Evolutionary conservation across 2,329 filamentous ascomycete genomes (phyloP), one percentile per base, ranked within the genome.

Genomic region (Penicillium occitanis): DNA sequence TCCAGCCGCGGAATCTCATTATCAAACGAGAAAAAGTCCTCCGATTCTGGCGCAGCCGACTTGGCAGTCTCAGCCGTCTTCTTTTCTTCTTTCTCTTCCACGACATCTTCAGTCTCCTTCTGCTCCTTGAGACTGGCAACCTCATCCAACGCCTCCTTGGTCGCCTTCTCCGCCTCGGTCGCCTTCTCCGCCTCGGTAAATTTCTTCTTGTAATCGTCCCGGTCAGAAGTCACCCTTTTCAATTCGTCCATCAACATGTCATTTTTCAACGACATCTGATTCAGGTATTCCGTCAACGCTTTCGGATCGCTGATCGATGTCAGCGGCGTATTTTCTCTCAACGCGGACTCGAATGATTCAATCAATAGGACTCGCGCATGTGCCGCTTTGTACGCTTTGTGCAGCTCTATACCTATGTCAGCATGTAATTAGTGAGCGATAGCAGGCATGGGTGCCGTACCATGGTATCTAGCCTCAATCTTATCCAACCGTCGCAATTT

Each of bases 221-320:
- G 90, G 74, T 98, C 93, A 3, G 86, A 85, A 0, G 92, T 90
- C 0, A 98, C 88, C 13, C 92, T 86, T 80, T 96, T 97, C 65
- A 97, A 83, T 78, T 99, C 95, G 55, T 96, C 91, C 86, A 96
- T 89, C 2, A 96, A 89, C 91, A 99, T 96, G 72, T 96, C 92
- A 50, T 90, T 89, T 74, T 96, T 94, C 63, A 93, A 78, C 68
- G 89, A 94, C 48, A 96, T 80, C 77, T 97, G 92, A 71, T 90
- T 92, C 33, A 99, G 84, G 73, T 97, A 99, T 78, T 98, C 94
- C 6, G 93, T 86, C 40, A 99, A 83, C 1, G 93, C 90, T 63
- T 88, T 87, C 0, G 94, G 92, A 67, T 99, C 95, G 71, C 84
- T 85, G 71, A 99, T 97, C 17, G 92, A 94, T 4, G 91, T 91